Evolutionary conservation across 2,329 filamentous ascomycete species (phyloP).

Genomic region (Penicillium capsulatum): DNA sequence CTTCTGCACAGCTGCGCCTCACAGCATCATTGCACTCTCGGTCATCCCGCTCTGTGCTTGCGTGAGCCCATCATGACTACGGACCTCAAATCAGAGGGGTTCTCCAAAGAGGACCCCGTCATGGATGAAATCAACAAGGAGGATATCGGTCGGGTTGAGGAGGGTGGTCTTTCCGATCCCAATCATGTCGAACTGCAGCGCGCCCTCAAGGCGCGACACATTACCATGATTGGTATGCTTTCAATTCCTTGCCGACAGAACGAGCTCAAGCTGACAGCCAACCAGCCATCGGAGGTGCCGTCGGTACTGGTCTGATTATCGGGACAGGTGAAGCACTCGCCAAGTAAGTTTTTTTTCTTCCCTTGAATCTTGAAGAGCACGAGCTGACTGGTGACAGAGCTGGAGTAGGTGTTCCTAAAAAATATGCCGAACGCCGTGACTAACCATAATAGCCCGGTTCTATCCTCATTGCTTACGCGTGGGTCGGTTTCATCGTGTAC

Average conservation of each 20-base stretch:
- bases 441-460: slow-evolving; percentile 32
- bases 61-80: slow-evolving; percentile 1
- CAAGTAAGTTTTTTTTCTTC: slow-evolving; percentile 26
- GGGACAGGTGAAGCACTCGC: slow-evolving; percentile 39
- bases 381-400: slow-evolving; percentile 22
- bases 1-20: not conserved
- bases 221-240: slow-evolving; percentile 42
- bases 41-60: too few relatives aligned
- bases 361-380: not conserved
- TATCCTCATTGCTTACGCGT: slow-evolving; percentile 43
- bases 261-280: not conserved
- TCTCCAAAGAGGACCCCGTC: slow-evolving; percentile 14
- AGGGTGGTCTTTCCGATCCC: slow-evolving; percentile 23
- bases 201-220: slow-evolving; percentile 40
- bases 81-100: slow-evolving; percentile 20
- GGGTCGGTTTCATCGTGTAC: slow-evolving; percentile 60
- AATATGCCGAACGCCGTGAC: not conserved
- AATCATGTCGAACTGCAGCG: slow-evolving; percentile 38
- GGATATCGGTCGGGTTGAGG: slow-evolving; percentile 18
- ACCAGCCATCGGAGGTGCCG: slow-evolving; percentile 41
- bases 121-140: slow-evolving; percentile 18
- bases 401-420: slow-evolving; percentile 29
- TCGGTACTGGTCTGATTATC: slow-evolving; percentile 42
- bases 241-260: not conserved
- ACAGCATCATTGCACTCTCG: not conserved